These are phyloP conservation scores for Arachnopeziza araneosa DNA, from an alignment of 2,329 filamentous ascomycete genomes.

Conservation along the genomic window DNA sequence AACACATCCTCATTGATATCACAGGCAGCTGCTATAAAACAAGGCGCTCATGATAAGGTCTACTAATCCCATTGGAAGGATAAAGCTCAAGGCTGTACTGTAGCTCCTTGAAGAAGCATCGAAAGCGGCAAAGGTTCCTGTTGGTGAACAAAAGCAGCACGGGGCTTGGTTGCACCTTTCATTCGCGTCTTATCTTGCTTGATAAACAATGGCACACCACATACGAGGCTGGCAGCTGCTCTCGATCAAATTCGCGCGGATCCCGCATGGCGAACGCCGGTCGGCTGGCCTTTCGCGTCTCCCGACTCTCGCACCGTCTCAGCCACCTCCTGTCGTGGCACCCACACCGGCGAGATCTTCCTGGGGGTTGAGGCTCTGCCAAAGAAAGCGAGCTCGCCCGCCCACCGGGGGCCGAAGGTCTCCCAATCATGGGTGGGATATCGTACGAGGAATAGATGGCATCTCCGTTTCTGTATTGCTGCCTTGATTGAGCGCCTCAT, in stretches of 20 bases:
- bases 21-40: not conserved
- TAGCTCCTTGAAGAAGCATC: not conserved
- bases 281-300: no score
- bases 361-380: not conserved
- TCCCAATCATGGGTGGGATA: not conserved
- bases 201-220: no score
- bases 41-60: not conserved
- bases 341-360: not conserved
- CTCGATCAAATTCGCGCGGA: no score
- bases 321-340: not conserved
- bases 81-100: not conserved
- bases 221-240: no score
- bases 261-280: no score
- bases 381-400: not conserved
- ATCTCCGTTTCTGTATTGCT: not conserved
- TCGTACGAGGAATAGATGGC: not conserved
- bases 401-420: no score
- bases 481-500: not conserved
- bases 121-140: not conserved
- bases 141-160: not conserved
- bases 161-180: no score
- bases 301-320: not conserved
- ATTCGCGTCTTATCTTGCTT: no score
- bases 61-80: not conserved
- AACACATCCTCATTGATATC: no score